Conservation (phyloP, 768 basidiomycete species). For the Russula virescens region DNA sequence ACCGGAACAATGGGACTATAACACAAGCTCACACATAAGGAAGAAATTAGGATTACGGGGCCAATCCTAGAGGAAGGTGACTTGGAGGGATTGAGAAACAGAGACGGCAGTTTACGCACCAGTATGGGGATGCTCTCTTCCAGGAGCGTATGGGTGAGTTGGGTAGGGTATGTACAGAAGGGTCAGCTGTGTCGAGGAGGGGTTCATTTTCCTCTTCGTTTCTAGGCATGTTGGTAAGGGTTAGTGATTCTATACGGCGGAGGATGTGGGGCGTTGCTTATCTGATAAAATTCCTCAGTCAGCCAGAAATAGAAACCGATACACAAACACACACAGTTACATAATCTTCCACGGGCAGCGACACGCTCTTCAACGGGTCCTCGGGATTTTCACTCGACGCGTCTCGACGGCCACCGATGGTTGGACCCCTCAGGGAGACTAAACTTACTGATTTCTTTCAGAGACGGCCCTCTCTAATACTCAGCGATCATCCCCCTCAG, state of each 20-base stretch:
- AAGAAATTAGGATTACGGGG: constrained; percentile 22
- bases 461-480: not conserved
- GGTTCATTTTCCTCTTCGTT: constrained; percentile 15
- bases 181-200: constrained; percentile 5
- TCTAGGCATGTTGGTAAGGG: not conserved
- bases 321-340: not conserved
- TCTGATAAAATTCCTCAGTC: not conserved
- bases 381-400: not conserved
- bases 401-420: constrained; percentile 6
- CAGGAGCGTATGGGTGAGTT: not conserved
- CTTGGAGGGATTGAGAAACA: not conserved
- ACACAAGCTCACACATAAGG: constrained; percentile 18
- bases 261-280: not conserved
- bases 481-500: not conserved
- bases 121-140: constrained; percentile 18
- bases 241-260: no score
- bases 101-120: not conserved
- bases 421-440: constrained; percentile 4
- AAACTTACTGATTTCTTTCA: constrained; percentile 20
- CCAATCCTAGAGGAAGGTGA: constrained; percentile 15
- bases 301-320: not conserved
- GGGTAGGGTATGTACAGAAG: not conserved
- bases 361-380: not conserved
- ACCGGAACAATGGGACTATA: not conserved
- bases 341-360: not conserved